Conservation (phyloP, 2,329 filamentous ascomycete genomes). For the Fusarium redolens region DNA sequence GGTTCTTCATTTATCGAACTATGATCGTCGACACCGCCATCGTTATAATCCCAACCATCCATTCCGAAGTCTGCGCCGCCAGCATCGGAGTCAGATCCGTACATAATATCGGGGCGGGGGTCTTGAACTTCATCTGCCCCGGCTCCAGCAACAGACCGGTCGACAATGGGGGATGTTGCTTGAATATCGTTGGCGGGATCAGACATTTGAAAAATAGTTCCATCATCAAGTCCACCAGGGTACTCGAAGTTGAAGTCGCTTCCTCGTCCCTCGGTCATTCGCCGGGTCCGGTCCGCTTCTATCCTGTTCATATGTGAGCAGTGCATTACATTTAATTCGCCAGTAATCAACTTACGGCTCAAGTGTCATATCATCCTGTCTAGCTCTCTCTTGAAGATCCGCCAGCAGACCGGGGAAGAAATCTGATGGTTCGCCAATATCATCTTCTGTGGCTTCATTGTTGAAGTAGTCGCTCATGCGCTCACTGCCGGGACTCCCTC, state of each 20-base stretch:
- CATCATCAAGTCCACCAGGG: slow-evolving; percentile 59
- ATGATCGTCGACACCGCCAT: slow-evolving; percentile 37
- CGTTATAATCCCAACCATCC: slow-evolving; percentile 34
- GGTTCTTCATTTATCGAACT: slow-evolving; percentile 40
- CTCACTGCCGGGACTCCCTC: slow-evolving; percentile 65
- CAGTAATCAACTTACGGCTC: slow-evolving; percentile 52
- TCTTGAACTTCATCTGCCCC: slow-evolving; percentile 31
- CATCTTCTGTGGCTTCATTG: slow-evolving; percentile 51
- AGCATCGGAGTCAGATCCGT: slow-evolving; percentile 38
- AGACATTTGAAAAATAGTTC: slow-evolving; percentile 64
- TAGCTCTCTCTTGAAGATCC: slow-evolving; percentile 54
- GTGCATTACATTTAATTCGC: background rate
- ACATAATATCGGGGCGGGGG: slow-evolving; percentile 13
- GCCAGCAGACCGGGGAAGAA: slow-evolving; percentile 64
- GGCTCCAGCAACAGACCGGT: slow-evolving; percentile 36
- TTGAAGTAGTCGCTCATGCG: slow-evolving; percentile 65
- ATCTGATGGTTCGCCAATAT: slow-evolving; percentile 59
- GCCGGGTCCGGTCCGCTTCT: slow-evolving; percentile 56
- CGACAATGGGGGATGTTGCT: slow-evolving; percentile 43
- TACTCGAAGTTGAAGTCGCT: slow-evolving; percentile 65
- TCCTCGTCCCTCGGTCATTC: slow-evolving; percentile 56
- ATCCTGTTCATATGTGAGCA: slow-evolving; percentile 42
- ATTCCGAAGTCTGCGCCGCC: slow-evolving; percentile 32
- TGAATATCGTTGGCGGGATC: slow-evolving; percentile 48
- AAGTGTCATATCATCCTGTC: slow-evolving; percentile 55